Conservation (phyloP, 306 rosid genomes). For the Luffa acutangula region DNA sequence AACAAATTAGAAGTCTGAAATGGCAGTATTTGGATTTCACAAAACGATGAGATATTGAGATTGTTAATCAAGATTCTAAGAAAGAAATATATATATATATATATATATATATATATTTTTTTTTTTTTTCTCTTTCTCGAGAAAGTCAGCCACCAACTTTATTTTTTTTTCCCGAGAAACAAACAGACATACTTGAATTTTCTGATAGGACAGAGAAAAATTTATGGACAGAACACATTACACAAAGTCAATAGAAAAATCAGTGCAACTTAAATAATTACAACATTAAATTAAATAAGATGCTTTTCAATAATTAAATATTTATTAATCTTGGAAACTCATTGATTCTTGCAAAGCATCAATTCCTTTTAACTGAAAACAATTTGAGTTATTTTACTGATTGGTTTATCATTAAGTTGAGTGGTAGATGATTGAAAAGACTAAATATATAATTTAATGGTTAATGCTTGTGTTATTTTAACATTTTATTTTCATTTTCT, state of each 20-base stretch:
- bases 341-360: neutral
- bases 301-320: neutral
- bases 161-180: neutral
- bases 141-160: neutral
- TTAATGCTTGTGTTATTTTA: no score
- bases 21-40: neutral
- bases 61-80: neutral
- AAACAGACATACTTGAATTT: neutral
- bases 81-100: no score
- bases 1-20: neutral
- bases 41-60: neutral
- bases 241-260: neutral
- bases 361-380: neutral
- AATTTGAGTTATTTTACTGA: no score
- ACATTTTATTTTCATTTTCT: no score
- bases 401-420: no score
- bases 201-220: neutral
- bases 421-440: no score
- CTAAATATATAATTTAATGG: no score
- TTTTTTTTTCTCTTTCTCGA: neutral
- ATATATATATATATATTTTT: no score
- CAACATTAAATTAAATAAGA: neutral
- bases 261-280: neutral
- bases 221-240: neutral
- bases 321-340: neutral